These are phyloP conservation scores for Rhododendron vialii DNA, from an alignment of 148 eudicot genomes.

Conservation along the genomic window DNA sequence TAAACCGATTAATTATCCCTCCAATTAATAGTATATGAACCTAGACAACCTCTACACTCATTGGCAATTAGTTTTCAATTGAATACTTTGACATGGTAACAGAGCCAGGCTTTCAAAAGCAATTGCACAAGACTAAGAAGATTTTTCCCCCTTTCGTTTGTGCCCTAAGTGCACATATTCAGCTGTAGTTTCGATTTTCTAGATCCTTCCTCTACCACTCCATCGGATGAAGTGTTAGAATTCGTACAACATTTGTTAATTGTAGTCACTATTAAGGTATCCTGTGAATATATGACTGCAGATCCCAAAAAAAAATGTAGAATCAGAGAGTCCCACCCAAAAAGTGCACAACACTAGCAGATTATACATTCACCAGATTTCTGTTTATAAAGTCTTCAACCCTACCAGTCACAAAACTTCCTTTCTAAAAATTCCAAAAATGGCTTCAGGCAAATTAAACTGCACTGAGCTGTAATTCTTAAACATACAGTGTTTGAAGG, in stretches of 20 bases:
- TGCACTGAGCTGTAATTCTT: background rate
- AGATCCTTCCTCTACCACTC: background rate
- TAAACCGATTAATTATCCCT: background rate
- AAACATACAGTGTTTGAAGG: conserved; percentile 70
- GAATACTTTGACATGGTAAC: background rate
- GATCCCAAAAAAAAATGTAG: too few species aligned
- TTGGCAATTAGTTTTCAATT: background rate
- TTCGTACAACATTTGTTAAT: background rate
- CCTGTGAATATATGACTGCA: background rate
- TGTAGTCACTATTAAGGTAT: background rate
- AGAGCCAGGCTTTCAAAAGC: background rate
- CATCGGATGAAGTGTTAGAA: background rate
- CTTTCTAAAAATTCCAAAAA: background rate
- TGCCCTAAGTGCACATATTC: background rate
- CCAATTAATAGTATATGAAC: background rate
- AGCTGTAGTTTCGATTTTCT: background rate
- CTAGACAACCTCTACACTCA: background rate
- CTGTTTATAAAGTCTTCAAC: background rate
- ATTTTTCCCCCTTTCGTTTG: background rate
- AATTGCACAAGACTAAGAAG: background rate
- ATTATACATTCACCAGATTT: background rate
- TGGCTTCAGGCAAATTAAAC: background rate
- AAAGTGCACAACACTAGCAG: background rate
- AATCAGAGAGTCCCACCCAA: too few species aligned
- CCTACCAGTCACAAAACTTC: background rate